Conservation (phyloP, 345 rosid species). For the Citrus sinensis region DVS_A1.0 CM039165.1:29989001-29989500, state of each 20-base stretch:
- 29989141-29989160: slow-evolving; percentile 30
- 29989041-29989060: slow-evolving; percentile 4
- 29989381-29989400: slow-evolving; percentile 23
- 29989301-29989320: background rate
- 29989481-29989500: slow-evolving; percentile 22
- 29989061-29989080: slow-evolving; percentile 15
- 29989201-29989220: slow-evolving; percentile 36
- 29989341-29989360: slow-evolving; percentile 25
- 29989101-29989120: slow-evolving; percentile 26
- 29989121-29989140: background rate
- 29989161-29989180: slow-evolving; percentile 47
- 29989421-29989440: slow-evolving; percentile 22
- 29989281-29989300: background rate
- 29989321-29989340: slow-evolving; percentile 11
- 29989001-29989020: slow-evolving; percentile 16
- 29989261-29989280: background rate
- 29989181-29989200: slow-evolving; percentile 40
- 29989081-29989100: slow-evolving; percentile 34
- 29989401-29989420: slow-evolving; percentile 15
- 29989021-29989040: background rate
- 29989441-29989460: slow-evolving; percentile 11
- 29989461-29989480: slow-evolving; percentile 24
- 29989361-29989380: slow-evolving; percentile 28
- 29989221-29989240: slow-evolving; percentile 34
- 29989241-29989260: background rate